Evolutionary conservation across 352 stramenopile genomes (phyloP), one percentile per base, ranked within the genome.

Genomic region (Phytophthora citricola): DNA sequence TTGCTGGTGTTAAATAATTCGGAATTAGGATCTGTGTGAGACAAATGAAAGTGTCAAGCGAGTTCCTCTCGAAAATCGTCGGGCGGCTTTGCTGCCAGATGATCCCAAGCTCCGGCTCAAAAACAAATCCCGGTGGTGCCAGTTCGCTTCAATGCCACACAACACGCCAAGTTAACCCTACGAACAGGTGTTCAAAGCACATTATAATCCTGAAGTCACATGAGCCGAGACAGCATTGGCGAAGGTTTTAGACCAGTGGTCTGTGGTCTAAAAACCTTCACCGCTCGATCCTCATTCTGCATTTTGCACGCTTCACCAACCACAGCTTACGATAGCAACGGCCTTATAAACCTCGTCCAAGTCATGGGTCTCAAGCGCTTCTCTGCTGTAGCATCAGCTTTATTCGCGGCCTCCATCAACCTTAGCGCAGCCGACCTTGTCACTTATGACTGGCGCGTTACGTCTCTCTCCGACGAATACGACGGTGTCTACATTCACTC

Each of bases 371-470:
- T 58, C 45, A 27, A 22, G 43, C 38, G 12, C 11, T 26, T 68
- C 15, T 22, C 45, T n/a, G 20, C 27, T 10, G 14, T 40, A 3
- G 29, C 31, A 7, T 41, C 34, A 12, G 24, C 43, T 15, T 31
- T 71, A 11, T 15, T 71, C 9, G 39, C 45, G 10, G 31, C 61
- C 14, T 17, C 40, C 14, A 4, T 71, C 7, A 47, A 40, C 4
- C 22, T 41, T 2, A 63, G 45, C 17, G 50, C 17, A 3, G 70
- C 61, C 41, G 55, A 69, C 26, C 20, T 74, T 39, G 68, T 76
- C 22, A 66, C 65, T 0, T 79, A 68, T 26, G 45, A 76, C 43
- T 79, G 67, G 66, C 55, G 66, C 12, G 48, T 79, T 17, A 73
- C 71, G 14, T 4, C 32, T 17, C 46, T 76, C 40, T 57, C 29